These are phyloP conservation scores for Kodamaea anthophila DNA, from an alignment of 1,139 yeast genomes.

Conservation along the genomic window DNA sequence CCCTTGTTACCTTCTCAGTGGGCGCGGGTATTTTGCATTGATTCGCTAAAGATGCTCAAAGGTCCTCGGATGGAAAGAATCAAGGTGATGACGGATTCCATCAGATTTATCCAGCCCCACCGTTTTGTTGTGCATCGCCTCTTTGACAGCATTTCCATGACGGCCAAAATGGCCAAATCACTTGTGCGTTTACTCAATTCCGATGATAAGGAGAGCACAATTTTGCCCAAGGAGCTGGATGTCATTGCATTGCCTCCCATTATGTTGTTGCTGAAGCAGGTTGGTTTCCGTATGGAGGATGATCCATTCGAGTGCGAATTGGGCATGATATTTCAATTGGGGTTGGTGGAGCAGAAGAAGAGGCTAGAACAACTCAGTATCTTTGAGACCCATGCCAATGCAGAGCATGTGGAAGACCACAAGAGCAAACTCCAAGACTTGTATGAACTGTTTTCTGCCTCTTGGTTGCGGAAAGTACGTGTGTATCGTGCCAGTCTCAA, in stretches of 20 bases:
- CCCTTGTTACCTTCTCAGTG: constrained; percentile 44
- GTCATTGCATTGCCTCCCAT: constrained; percentile 51
- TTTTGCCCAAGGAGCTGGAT: constrained; percentile 28
- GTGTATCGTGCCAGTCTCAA: constrained; percentile 37
- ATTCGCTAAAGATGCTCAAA: constrained; percentile 21
- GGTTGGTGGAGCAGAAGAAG: constrained; percentile 61
- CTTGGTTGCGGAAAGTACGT: constrained; percentile 48
- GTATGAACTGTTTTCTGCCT: constrained; percentile 18
- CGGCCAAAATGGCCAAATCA: constrained; percentile 51
- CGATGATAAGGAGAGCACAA: constrained; percentile 10
- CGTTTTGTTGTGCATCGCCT: constrained; percentile 53
- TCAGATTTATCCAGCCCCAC: constrained; percentile 42
- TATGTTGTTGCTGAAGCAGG: constrained; percentile 39
- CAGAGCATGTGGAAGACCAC: constrained; percentile 8
- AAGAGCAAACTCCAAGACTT: constrained; percentile 8
- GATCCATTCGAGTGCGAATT: constrained; percentile 84
- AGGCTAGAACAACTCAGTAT: constrained; percentile 52
- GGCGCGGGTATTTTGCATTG: constrained; percentile 46
- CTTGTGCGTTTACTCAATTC: constrained; percentile 39
- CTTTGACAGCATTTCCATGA: constrained; percentile 55
- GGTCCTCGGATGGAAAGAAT: constrained; percentile 14
- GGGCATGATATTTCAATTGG: constrained; percentile 70
- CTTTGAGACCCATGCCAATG: constrained; percentile 35
- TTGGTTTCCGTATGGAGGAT: constrained; percentile 58
- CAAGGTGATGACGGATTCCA: constrained; percentile 20